These are phyloP conservation scores for Carpinus viminea DNA, from an alignment of 306 rosid genomes.

Conservation along the genomic window DNA sequence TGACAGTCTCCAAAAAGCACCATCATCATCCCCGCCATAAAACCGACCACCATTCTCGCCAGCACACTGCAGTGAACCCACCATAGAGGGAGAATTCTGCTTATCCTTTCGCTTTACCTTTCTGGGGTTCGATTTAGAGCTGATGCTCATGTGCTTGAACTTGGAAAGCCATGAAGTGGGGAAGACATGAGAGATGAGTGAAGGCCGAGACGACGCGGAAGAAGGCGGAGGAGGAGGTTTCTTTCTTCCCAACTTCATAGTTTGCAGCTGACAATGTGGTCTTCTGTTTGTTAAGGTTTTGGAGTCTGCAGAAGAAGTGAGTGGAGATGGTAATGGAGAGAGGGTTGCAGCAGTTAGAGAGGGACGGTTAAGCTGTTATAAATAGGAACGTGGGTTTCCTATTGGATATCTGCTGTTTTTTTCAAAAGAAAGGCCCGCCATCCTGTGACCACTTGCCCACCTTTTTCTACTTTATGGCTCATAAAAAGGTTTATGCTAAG, in stretches of 20 bases:
- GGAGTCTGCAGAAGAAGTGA: slow-evolving; percentile 20
- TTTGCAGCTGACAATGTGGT: slow-evolving; percentile 11
- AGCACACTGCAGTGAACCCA: slow-evolving; percentile 30
- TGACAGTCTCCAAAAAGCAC: slow-evolving; percentile 75
- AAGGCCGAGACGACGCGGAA: slow-evolving; percentile 50
- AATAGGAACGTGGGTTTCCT: slow-evolving; percentile 71
- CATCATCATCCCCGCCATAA: slow-evolving; percentile 52
- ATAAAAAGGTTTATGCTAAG: slow-evolving; percentile 30
- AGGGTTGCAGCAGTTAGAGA: slow-evolving; percentile 23
- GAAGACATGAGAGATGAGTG: slow-evolving; percentile 61
- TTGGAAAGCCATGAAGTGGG: slow-evolving; percentile 74
- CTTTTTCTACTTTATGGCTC: slow-evolving; percentile 40
- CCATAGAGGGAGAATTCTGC: slow-evolving; percentile 31
- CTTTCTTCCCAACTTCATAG: slow-evolving; percentile 66
- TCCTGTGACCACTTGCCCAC: slow-evolving; percentile 78
- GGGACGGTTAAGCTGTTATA: slow-evolving; percentile 55
- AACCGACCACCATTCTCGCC: slow-evolving; percentile 41
- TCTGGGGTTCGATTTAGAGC: slow-evolving; percentile 40
- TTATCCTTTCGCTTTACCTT: slow-evolving; percentile 40
- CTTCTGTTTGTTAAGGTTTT: slow-evolving; percentile 11
- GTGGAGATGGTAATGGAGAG: slow-evolving; percentile 25
- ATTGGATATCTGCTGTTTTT: slow-evolving; percentile 32
- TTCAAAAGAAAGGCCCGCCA: slow-evolving; percentile 65
- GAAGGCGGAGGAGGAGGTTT: slow-evolving; percentile 45
- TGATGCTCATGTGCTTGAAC: slow-evolving; percentile 59